phyloP scores from a whole-genome alignment of 306 rosid genomes.

The Citrullus amarus region DNA sequence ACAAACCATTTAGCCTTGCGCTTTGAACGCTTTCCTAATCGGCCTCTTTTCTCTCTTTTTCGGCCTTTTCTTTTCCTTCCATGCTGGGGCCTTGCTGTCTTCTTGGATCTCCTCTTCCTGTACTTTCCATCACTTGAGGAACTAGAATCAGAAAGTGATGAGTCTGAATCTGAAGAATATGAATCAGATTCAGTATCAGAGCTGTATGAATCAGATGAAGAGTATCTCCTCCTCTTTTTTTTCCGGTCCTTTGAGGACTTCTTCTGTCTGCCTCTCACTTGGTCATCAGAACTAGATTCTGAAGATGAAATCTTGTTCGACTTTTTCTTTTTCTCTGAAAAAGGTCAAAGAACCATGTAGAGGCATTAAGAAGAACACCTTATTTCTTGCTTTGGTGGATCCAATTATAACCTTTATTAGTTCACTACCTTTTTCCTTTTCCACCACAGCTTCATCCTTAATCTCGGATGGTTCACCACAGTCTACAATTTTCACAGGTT shows the following conservation, averaged over 20 bases:
- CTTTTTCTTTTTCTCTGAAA: conserved; percentile 58
- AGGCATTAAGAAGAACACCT: conserved; percentile 7
- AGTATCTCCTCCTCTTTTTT: conserved; percentile 56
- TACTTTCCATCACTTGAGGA: conserved; percentile 53
- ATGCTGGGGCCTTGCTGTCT: conserved; percentile 34
- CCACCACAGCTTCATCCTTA: conserved; percentile 25
- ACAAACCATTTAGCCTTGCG: conserved; percentile 49
- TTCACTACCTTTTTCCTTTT: conserved; percentile 65
- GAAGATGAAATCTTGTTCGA: conserved; percentile 36
- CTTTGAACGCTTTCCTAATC: conserved; percentile 36
- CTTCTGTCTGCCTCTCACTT: conserved; percentile 37
- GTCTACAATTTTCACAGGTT: conserved; percentile 63
- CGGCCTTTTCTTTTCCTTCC: conserved; percentile 54
- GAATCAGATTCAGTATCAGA: conserved; percentile 46
- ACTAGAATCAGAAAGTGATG: conserved; percentile 59
- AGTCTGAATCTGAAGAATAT: conserved; percentile 37
- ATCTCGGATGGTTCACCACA: conserved; percentile 63
- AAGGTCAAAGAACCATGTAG: conserved; percentile 5
- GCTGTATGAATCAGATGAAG: conserved; percentile 62
- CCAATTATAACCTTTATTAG: conserved; percentile 1
- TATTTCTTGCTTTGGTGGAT: neutral
- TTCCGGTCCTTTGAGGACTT: conserved; percentile 37
- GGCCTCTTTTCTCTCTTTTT: conserved; percentile 42
- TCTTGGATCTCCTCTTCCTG: conserved; percentile 47
- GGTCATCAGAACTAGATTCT: conserved; percentile 48